Conservation (phyloP, 2,329 filamentous ascomycete genomes). For the Westerdykella aurantiaca region DNA sequence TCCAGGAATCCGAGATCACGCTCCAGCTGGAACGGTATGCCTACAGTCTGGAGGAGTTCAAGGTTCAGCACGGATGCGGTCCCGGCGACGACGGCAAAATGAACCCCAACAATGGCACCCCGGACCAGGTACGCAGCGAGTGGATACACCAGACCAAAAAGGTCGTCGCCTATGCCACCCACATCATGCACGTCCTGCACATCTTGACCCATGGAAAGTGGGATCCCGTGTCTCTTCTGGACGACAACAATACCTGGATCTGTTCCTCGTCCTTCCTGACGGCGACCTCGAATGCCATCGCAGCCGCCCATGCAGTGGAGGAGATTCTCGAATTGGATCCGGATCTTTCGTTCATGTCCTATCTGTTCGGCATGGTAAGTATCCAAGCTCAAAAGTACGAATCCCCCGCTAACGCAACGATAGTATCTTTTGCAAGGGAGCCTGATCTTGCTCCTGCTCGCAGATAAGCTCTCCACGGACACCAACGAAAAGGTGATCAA, state of each 20-base stretch:
- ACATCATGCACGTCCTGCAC: slow-evolving; percentile 91
- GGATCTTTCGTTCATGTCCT: slow-evolving; percentile 90
- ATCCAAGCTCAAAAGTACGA: not conserved
- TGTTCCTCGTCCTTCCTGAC: slow-evolving; percentile 81
- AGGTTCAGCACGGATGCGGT: slow-evolving; percentile 44
- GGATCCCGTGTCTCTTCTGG: slow-evolving; percentile 85
- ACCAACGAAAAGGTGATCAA: slow-evolving; percentile 77
- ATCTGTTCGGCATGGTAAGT: slow-evolving; percentile 78
- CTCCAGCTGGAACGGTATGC: slow-evolving; percentile 77
- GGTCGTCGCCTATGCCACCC: slow-evolving; percentile 81
- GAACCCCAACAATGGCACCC: slow-evolving; percentile 28
- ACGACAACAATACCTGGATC: slow-evolving; percentile 91
- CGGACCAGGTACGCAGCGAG: slow-evolving; percentile 52
- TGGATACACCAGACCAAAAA: slow-evolving; percentile 79
- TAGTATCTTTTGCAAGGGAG: slow-evolving; percentile 79
- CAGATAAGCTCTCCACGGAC: slow-evolving; percentile 80
- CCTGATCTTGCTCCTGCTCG: slow-evolving; percentile 78
- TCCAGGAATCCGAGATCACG: slow-evolving; percentile 70
- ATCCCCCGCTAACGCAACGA: not conserved
- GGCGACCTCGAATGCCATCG: slow-evolving; percentile 81
- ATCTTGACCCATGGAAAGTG: slow-evolving; percentile 86
- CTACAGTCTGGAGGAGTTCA: slow-evolving; percentile 65
- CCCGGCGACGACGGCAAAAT: slow-evolving; percentile 24
- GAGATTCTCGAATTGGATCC: slow-evolving; percentile 87
- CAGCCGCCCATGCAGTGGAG: slow-evolving; percentile 78